A percentile compares a stretch with the other conserved stretches of the same genome.
These are phyloP conservation scores for Tylopilus intermedius DNA, from an alignment of 768 basidiomycete genomes.

Conservation along the genomic window DNA sequence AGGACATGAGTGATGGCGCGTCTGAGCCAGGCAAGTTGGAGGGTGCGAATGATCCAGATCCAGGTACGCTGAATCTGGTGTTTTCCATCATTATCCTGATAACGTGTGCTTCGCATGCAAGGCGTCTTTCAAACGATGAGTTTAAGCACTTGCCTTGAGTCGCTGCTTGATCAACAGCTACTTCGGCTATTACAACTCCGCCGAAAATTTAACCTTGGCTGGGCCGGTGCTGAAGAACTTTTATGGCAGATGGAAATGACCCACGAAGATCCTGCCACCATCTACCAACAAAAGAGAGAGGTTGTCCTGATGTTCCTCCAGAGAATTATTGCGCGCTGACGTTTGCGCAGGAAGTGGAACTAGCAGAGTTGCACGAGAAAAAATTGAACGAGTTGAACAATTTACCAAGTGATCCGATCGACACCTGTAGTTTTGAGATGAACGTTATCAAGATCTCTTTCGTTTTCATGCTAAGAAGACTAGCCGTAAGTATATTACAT, in stretches of 20 bases:
- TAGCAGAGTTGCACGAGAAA: conserved; percentile 45
- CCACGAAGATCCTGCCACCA: conserved; percentile 37
- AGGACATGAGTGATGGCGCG: background rate
- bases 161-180: conserved; percentile 54
- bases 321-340: background rate
- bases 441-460: conserved; percentile 64
- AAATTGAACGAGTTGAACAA: conserved; percentile 35
- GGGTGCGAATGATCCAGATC: background rate
- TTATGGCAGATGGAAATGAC: conserved; percentile 38
- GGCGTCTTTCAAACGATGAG: conserved; percentile 56
- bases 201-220: conserved; percentile 50
- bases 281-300: conserved; percentile 31
- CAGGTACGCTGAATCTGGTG: background rate
- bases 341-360: conserved; percentile 1
- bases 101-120: conserved; percentile 11
- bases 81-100: background rate
- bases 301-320: conserved; percentile 18
- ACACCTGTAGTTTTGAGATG: conserved; percentile 32
- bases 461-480: conserved; percentile 58
- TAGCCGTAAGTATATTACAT: conserved; percentile 41
- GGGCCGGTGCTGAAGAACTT: conserved; percentile 65
- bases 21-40: background rate
- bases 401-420: conserved; percentile 54
- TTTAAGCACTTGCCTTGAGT: conserved; percentile 58
- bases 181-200: conserved; percentile 50